A percentile compares a stretch with the other conserved stretches of the same genome.
Evolutionary conservation across 2,329 filamentous ascomycete genomes (phyloP).

Genomic region (Botrytis fragariae): DNA sequence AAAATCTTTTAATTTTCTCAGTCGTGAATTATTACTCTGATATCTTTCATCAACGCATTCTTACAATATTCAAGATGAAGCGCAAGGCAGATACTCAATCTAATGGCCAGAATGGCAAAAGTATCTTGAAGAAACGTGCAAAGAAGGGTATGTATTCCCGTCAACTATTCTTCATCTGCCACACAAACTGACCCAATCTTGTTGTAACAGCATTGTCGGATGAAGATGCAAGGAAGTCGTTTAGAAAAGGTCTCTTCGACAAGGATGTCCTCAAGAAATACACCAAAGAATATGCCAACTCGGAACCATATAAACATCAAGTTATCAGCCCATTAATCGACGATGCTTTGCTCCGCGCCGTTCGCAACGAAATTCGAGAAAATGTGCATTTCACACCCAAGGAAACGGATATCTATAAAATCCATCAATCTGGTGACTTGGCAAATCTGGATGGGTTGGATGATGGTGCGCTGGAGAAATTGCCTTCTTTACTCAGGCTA

Average conservation of each 20-base stretch:
- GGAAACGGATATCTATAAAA: conserved; percentile 99
- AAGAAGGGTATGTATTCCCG: conserved; percentile 41
- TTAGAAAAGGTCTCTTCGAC: conserved; percentile 66
- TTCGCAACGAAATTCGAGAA: conserved; percentile 83
- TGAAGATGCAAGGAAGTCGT: conserved; percentile 44
- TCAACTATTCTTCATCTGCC: conserved; percentile 20
- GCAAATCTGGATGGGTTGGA: conserved; percentile 95
- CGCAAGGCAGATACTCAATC: conserved; percentile 54
- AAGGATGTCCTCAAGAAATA: conserved; percentile 56
- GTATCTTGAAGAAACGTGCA: conserved; percentile 52
- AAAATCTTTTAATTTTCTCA: conserved; percentile 14
- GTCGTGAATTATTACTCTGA: neutral
- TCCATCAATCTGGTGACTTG: conserved; percentile 96
- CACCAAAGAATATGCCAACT: conserved; percentile 59
- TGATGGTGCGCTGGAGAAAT: conserved; percentile 75
- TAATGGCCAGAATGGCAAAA: conserved; percentile 42
- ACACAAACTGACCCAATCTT: conserved; percentile 24
- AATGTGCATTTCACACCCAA: conserved; percentile 97
- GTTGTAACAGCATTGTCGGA: conserved; percentile 33
- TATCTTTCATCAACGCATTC: neutral
- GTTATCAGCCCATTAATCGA: conserved; percentile 82
- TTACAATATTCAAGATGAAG: conserved; percentile 48
- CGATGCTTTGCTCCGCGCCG: conserved; percentile 75
- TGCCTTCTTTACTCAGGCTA: conserved; percentile 87
- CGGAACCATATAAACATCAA: conserved; percentile 81